phyloP scores from a whole-genome alignment of 192 early-diverging fungal species.

The Paraglomus brasilianum region DNA sequence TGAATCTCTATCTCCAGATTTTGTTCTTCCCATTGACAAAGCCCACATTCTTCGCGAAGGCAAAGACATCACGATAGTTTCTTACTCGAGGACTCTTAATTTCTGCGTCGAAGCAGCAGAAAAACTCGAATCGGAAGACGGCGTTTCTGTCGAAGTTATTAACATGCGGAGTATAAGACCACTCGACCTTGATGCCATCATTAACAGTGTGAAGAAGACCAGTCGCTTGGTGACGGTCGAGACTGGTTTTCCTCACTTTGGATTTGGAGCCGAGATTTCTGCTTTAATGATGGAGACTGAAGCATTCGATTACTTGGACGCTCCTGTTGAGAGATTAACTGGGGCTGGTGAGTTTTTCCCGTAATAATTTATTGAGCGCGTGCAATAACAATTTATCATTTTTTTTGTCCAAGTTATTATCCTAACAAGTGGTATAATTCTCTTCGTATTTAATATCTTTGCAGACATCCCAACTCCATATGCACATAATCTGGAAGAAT shows the following conservation, averaged over 20 bases:
- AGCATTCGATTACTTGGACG: slow-evolving; percentile 94
- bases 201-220: slow-evolving; percentile 96
- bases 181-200: slow-evolving; percentile 86
- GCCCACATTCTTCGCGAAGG: slow-evolving; percentile 75
- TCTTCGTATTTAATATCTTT: neutral
- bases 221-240: slow-evolving; percentile 95
- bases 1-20: slow-evolving; percentile 69
- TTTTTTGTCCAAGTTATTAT: neutral
- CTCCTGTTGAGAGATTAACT: slow-evolving; percentile 88
- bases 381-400: neutral
- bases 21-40: slow-evolving; percentile 92
- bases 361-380: too few relatives aligned
- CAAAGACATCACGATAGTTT: slow-evolving; percentile 88
- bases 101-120: slow-evolving; percentile 86
- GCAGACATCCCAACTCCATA: slow-evolving; percentile 95
- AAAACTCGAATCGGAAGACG: slow-evolving; percentile 76
- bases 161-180: slow-evolving; percentile 98
- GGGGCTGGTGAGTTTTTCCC: slow-evolving; percentile 58
- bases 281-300: slow-evolving; percentile 98
- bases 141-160: slow-evolving; percentile 84
- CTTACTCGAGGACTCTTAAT: slow-evolving; percentile 88
- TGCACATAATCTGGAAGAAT: slow-evolving; percentile 90
- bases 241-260: slow-evolving; percentile 92
- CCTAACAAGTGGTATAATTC: neutral
- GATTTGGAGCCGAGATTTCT: slow-evolving; percentile 92